phyloP scores from a whole-genome alignment of 2,329 filamentous ascomycete genomes.

The Blastomyces silverae region DNA sequence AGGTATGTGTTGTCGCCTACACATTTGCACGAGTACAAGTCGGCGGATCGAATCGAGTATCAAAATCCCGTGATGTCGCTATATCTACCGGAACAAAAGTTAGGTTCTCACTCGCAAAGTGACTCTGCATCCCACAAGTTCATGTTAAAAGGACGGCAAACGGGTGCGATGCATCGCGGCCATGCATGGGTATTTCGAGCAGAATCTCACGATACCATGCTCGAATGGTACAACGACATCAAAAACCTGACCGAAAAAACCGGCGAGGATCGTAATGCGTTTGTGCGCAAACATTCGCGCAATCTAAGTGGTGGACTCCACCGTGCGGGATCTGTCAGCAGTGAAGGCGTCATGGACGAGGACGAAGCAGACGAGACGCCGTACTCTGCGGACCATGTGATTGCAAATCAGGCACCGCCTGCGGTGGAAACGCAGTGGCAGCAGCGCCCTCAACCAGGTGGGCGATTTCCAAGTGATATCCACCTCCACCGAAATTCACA shows the following conservation, averaged over 20 bases:
- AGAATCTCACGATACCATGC: slow-evolving; percentile 81
- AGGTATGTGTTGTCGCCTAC: slow-evolving; percentile 96
- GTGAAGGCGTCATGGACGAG: slow-evolving; percentile 71
- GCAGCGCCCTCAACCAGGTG: slow-evolving; percentile 80
- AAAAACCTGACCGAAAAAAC: slow-evolving; percentile 81
- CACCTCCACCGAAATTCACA: slow-evolving; percentile 81
- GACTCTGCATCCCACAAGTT: slow-evolving; percentile 92
- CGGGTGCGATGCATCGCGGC: slow-evolving; percentile 79
- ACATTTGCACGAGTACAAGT: slow-evolving; percentile 97
- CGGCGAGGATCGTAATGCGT: slow-evolving; percentile 79
- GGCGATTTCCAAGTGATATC: slow-evolving; percentile 92
- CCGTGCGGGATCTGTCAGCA: slow-evolving; percentile 57
- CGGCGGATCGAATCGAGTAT: slow-evolving; percentile 75
- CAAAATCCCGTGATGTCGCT: slow-evolving; percentile 94
- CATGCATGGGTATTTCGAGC: slow-evolving; percentile 63
- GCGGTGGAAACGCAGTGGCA: slow-evolving; percentile 43
- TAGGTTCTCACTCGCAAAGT: slow-evolving; percentile 80
- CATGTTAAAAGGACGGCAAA: slow-evolving; percentile 92
- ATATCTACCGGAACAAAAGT: slow-evolving; percentile 87
- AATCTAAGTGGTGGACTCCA: slow-evolving; percentile 62
- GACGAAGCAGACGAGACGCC: slow-evolving; percentile 60
- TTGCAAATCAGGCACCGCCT: slow-evolving; percentile 35
- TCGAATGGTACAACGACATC: slow-evolving; percentile 94
- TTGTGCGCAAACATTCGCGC: slow-evolving; percentile 73
- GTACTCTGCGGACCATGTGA: slow-evolving; percentile 53